Percentiles rank a stretch among this genome's conserved stretches.
Conservation (phyloP, 1,139 yeast genomes). For the Scheffersomyces stambukii region DNA sequence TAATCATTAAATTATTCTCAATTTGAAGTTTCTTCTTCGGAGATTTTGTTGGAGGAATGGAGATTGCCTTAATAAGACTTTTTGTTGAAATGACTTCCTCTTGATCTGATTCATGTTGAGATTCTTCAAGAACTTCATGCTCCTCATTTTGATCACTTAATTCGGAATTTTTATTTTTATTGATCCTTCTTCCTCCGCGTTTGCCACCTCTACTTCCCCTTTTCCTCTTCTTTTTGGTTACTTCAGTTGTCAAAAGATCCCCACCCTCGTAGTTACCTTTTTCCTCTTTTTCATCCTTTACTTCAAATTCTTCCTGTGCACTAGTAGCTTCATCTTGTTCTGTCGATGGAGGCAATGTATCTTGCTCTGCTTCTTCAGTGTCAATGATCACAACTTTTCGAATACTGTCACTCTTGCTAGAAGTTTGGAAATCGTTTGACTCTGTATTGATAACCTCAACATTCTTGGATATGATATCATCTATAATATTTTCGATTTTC, state of each 20-base stretch:
- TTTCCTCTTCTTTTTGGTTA: conserved; percentile 52
- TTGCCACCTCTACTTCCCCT: conserved; percentile 87
- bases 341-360: background rate
- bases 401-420: too few species aligned
- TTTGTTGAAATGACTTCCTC: conserved; percentile 23
- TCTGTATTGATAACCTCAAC: too few species aligned
- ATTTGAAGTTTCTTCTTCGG: conserved; percentile 36
- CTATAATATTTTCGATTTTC: too few species aligned
- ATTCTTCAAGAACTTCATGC: conserved; percentile 9
- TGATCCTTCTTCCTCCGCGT: conserved; percentile 45
- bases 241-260: too few species aligned
- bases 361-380: conserved; percentile 3
- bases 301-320: conserved; percentile 3
- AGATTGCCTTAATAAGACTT: conserved; percentile 23
- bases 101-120: conserved; percentile 13
- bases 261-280: too few species aligned
- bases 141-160: conserved; percentile 13
- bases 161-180: conserved; percentile 23
- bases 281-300: conserved; percentile 5
- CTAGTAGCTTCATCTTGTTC: conserved; percentile 2
- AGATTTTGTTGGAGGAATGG: conserved; percentile 14
- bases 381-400: too few species aligned
- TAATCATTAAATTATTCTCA: conserved; percentile 56
- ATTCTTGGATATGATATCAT: too few species aligned
- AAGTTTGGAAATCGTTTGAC: too few species aligned